These are phyloP conservation scores for Boletus patriciae DNA, from an alignment of 768 basidiomycete genomes.

Conservation along the genomic window DNA sequence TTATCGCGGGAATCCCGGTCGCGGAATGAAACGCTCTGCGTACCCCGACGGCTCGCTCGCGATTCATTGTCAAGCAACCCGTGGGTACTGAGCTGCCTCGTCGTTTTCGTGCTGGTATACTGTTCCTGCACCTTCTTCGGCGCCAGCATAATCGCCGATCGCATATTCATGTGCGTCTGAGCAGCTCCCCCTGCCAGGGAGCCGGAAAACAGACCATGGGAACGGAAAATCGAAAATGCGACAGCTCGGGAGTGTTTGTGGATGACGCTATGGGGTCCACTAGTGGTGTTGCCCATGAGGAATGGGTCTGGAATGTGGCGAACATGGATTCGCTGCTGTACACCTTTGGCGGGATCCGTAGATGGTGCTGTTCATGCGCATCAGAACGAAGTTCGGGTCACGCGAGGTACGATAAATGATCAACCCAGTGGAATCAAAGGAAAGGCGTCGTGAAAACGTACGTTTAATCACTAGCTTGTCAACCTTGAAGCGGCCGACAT, in stretches of 20 bases:
- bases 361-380: conserved; percentile 31
- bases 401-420: not conserved
- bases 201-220: conserved; percentile 39
- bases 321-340: conserved; percentile 68
- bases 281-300: conserved; percentile 40
- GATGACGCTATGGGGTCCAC: conserved; percentile 65
- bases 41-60: conserved; percentile 18
- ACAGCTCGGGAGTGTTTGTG: conserved; percentile 81
- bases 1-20: conserved; percentile 28
- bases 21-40: conserved; percentile 14
- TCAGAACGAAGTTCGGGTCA: not conserved
- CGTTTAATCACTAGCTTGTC: conserved; percentile 41
- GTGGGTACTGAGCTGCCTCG: conserved; percentile 63
- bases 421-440: conserved; percentile 5
- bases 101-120: conserved; percentile 74
- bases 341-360: conserved; percentile 53
- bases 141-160: conserved; percentile 58
- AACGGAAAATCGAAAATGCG: conserved; percentile 78
- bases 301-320: conserved; percentile 54
- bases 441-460: conserved; percentile 31
- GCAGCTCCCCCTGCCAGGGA: conserved; percentile 14
- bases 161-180: conserved; percentile 29
- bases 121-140: conserved; percentile 76
- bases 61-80: conserved; percentile 56
- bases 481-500: conserved; percentile 65